phyloP scores from a whole-genome alignment of 2,329 filamentous ascomycete genomes.

The Colletotrichum sojae region DNA sequence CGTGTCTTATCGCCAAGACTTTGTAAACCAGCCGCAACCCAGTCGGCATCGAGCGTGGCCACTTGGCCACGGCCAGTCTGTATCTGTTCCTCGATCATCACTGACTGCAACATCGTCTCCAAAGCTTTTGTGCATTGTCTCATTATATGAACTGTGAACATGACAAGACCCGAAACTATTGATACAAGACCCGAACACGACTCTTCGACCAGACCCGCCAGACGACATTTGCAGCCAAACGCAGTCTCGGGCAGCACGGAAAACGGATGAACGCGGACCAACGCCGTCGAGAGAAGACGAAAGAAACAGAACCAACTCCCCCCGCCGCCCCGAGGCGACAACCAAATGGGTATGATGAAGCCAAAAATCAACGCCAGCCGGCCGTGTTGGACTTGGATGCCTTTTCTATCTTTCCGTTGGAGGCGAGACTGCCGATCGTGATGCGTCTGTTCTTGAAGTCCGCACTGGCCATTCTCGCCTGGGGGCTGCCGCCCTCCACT shows the following conservation, averaged over 20 bases:
- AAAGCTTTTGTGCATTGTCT: conserved; percentile 5
- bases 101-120: background rate
- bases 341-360: conserved; percentile 35
- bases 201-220: conserved; percentile 29
- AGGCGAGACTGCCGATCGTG: conserved; percentile 40
- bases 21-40: too few relatives aligned
- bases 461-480: conserved; percentile 40
- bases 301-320: conserved; percentile 15
- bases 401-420: conserved; percentile 39
- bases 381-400: conserved; percentile 41
- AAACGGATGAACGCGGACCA: conserved; percentile 19
- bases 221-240: conserved; percentile 27
- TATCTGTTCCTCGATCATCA: background rate
- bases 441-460: conserved; percentile 41
- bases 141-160: conserved; percentile 35
- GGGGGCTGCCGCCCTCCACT: conserved; percentile 44
- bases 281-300: conserved; percentile 17
- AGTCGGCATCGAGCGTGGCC: too few relatives aligned
- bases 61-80: background rate
- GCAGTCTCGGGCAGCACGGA: conserved; percentile 4
- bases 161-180: conserved; percentile 24
- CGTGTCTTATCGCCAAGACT: too few relatives aligned
- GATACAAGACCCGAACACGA: conserved; percentile 29
- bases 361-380: conserved; percentile 58
- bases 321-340: conserved; percentile 8